Evolutionary conservation across 2,329 filamentous ascomycete genomes (phyloP), one percentile per base, ranked within the genome.

Genomic region (Chaetomium globosum): DNA sequence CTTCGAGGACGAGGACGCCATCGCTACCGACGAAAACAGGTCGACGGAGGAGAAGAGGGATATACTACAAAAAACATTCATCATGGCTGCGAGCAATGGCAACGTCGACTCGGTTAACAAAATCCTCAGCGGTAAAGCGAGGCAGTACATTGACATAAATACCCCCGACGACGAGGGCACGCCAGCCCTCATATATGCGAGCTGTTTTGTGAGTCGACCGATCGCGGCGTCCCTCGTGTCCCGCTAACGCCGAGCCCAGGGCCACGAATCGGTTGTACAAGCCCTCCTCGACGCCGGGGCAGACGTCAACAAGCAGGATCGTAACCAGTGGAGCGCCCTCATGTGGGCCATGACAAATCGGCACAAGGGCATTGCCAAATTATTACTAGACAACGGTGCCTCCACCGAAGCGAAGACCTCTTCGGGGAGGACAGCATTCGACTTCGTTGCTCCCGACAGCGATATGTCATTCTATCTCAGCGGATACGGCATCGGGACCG

Each of bases 321-420:
- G 89, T 68, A 98, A 98, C 75, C 90, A 96, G 74, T 99, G 95
- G 95, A 98, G 92, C 73, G 91, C 95, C 16, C 83, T 99, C 67
- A 99, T 99, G 93, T 99, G 95, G 95, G 94, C 95, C 58, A 98
- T 98, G 92, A 99, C 95, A 63, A 99, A 99, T 77, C 83, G 93
- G 64, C 95, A 99, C 79, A 98, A 98, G 79, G 89, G 88, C 56
- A 99, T 99, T 71, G 93, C 94, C 43, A 98, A 98, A 78, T 83
- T 93, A 12, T 81, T 99, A 19, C 85, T 99, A 39, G 94, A 99
- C 75, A 91, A 95, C 73, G 93, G 93, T 19, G 95, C 95, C 23
- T 97, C 93, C n/a, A 90, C 93, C 3, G 94, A 98, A 73, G 90
- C 96, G 71, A 97, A 96, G 76, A 98, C 95, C 1, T 95, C 92